These are phyloP conservation scores for Myriosclerotinia duriaeana DNA, from an alignment of 2,329 filamentous ascomycete species.

Conservation along the genomic window DNA sequence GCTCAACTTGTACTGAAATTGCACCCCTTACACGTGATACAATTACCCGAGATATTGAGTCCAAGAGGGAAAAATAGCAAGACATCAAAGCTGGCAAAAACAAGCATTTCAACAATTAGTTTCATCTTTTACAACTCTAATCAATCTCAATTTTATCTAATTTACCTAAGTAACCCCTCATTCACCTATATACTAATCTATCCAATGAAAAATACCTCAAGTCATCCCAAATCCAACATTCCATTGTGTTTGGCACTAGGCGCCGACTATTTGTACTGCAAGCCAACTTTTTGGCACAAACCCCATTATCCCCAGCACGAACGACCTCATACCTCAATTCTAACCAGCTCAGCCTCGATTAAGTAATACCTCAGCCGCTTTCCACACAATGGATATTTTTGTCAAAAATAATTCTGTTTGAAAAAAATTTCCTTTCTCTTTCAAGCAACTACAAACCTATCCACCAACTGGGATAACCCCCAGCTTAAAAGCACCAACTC, in stretches of 20 bases:
- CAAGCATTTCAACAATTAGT: not conserved
- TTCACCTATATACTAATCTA: too few relatives aligned
- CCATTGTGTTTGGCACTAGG: not conserved
- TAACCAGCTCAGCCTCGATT: not conserved
- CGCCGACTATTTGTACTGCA: not conserved
- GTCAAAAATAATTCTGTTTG: not conserved
- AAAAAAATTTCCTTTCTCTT: too few relatives aligned
- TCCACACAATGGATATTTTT: not conserved
- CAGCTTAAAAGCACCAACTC: too few relatives aligned
- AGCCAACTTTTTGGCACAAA: accelerated
- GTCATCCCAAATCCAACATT: too few relatives aligned
- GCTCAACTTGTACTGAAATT: not conserved
- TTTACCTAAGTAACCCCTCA: too few relatives aligned
- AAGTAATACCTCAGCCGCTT: not conserved
- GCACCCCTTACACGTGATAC: slow-evolving; percentile 12
- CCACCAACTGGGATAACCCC: too few relatives aligned
- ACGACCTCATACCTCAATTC: not conserved
- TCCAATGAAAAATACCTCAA: too few relatives aligned
- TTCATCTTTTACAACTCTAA: not conserved
- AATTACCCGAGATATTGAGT: not conserved
- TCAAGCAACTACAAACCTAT: not conserved
- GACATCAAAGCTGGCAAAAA: not conserved
- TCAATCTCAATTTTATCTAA: not conserved
- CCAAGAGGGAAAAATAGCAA: not conserved
- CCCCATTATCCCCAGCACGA: too few relatives aligned